These are phyloP conservation scores for Chlamydomonas eustigma DNA, from an alignment of 139 green algal genomes.

Conservation along the genomic window DNA sequence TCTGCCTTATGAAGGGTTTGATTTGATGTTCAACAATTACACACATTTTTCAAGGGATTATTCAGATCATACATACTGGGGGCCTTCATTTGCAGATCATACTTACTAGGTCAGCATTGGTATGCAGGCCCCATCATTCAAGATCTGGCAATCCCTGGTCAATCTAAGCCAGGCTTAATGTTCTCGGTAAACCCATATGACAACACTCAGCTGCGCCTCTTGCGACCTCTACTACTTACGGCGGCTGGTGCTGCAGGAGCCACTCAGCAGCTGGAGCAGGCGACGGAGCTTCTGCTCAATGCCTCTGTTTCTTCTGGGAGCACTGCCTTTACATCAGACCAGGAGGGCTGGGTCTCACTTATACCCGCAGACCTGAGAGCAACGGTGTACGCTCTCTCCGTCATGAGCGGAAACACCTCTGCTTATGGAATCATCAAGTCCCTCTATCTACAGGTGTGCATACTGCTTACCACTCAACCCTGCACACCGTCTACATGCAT, in stretches of 20 bases:
- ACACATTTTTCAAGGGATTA: too few relatives aligned
- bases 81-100: too few relatives aligned
- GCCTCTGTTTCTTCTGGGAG: not conserved
- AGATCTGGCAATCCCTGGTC: not conserved
- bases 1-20: too few relatives aligned
- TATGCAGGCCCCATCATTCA: not conserved
- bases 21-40: too few relatives aligned
- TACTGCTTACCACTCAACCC: too few relatives aligned
- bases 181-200: not conserved
- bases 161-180: not conserved
- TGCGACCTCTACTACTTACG: not conserved
- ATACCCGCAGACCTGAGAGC: not conserved
- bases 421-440: not conserved
- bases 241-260: too few relatives aligned
- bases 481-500: too few relatives aligned
- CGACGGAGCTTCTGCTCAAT: not conserved
- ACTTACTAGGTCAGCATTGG: too few relatives aligned
- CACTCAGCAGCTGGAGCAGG: not conserved
- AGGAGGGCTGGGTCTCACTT: not conserved
- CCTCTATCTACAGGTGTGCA: too few relatives aligned
- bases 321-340: too few relatives aligned
- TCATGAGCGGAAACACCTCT: not conserved
- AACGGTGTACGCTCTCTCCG: not conserved
- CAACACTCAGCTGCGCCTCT: not conserved
- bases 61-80: too few relatives aligned